Base-by-base conservation (phyloP, 495 filamentous ascomycete genomes). In the Physcia stellaris region DNA sequence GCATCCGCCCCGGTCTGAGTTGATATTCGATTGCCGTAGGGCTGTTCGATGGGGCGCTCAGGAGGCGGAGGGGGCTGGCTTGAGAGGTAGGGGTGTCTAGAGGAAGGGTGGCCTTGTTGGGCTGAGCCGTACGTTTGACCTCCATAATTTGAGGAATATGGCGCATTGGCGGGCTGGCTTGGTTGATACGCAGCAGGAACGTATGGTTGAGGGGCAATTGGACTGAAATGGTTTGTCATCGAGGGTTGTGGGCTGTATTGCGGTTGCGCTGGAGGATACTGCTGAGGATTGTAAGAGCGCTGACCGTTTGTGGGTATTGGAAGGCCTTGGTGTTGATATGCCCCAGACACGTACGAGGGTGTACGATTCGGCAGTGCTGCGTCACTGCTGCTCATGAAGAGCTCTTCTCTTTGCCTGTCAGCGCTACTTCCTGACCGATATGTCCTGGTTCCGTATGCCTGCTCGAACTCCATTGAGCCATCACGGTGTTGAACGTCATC, bases 241-340 rank as follows among this genome's bases (percentile, higher is more conserved):
- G 48, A 45, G 39, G 45, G 57, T 50, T 54, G 61, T 20, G 52
- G 69, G 49, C 60, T 73, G 61, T 54, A 66, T 50, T 61, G 61
- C 23, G 56, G 53, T 18, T 54, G 42, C 22, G 59, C 56, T 6
- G 73, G 63, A 32, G 68, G 73, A 54, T 86, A 95, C 37, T 80
- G 63, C 56, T 86, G 83, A 2, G 87, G 86, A 47, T 94, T 92
- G 57, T 94, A 94, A 1, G 73, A 61, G 11, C 66, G 56, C 33
- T 73, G 76, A 13, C 61, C 63, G 22, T 69, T 62, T 23, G 70
- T 64, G 7, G 63, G 45, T 30, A 53, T 36, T 35, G 40, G 52
- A 56, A 43, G 61, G 55, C 48, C 50, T 57, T 53, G 57, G 61
- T 58, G 63, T 57, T 67, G 64, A 56, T 58, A 56, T 46, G 47